Base-by-base conservation (phyloP, 78 protist species). In the Tieghemostelium lacteum region DNA sequence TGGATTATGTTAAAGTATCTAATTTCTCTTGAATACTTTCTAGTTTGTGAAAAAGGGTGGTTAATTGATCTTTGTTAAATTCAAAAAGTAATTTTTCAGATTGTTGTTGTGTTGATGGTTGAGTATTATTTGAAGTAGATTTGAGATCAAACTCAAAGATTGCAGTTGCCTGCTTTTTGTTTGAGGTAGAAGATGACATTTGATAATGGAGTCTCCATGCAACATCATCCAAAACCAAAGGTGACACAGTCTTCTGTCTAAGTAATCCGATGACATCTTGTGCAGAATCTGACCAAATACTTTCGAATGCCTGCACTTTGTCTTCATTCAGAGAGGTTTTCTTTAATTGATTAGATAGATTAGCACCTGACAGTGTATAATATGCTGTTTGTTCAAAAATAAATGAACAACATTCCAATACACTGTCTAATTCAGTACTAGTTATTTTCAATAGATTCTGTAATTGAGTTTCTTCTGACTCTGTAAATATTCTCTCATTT, bases 121-220 rank as follows among this genome's bases (percentile, higher is more conserved):
- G 3, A 45, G 6, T 60, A 16, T 20, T 58, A 31, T 49, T 62
- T 54, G 28, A 61, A 66, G 33, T 58, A 40, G 93, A 62, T 49
- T 87, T 87, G 29, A 87, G 55, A 65, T 61, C 31, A 22, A 87
- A 72, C 34, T 61, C 72, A 36, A 87, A 73, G 3, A 87, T 69
- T 8, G 93, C 93, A 54, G 75, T 63, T 34, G 93, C 64, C 22
- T 87, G 73, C 52, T 70, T 87, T 33, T 73, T 69, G 28, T 61
- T 87, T 29, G 62, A 54, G 26, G 58, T 75, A 7, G 93, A 69
- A 1, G 88, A 76, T 26, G 93, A 75, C 86, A 87, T 74, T 62
- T 87, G 93, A 49, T 73, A 70, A 33, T 87, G 93, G 60, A 87
- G 71, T 71, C 93, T 87, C 93, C 93, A 87, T 49, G 87, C 86